Evolutionary conservation across 352 stramenopile species (phyloP), one percentile per base, ranked within the genome.

Genomic region (Elongisporangium anandrum): DNA sequence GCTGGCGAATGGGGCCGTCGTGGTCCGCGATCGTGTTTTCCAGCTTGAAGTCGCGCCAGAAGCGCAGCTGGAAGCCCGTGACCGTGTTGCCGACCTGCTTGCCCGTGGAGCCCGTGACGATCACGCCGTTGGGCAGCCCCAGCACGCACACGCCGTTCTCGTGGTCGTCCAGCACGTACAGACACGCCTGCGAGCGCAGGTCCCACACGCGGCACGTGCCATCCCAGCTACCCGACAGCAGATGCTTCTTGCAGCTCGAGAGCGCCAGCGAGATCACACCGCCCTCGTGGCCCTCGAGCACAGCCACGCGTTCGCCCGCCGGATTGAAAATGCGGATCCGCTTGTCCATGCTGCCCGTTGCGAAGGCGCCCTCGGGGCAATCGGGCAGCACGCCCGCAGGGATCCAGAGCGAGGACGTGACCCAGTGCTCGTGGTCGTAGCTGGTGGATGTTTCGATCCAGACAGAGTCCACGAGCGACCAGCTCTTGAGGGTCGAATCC

Each of bases 131-230:
- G 0, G 75, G 73, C 10, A 95, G 57, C 0, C 74, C 78, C 0
- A 93, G 61, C 24, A 95, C 85, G 48, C 85, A 93, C 24, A 95
- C 85, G 56, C 85, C 85, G 61, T 95, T 95, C 66, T 95, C 85
- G 50, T 95, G 85, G 24, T 66, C 77, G 0, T 60, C 54, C 8
- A 95, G 64, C 12, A 88, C 69, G 19, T 90, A 77, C 13, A 86
- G 16, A 66, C 81, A 92, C 49, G 73, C 50, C 19, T 68, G 62
- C 15, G 67, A 80, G 39, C 65, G 51, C 3, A 93, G 55, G 59
- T 85, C 84, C 85, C 85, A 95, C 6, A 90, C 72, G 9, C 85
- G 78, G 21, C 77, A 81, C 16, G 83, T 90, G 61, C 82, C 85
- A 62, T 95, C 85, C 85, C 85, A 95, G 54, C 81, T 92, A 3